Evolutionary conservation across 768 basidiomycete species (phyloP), one percentile per base, ranked within the genome.

Genomic region (Daedaleopsis nitida): DNA sequence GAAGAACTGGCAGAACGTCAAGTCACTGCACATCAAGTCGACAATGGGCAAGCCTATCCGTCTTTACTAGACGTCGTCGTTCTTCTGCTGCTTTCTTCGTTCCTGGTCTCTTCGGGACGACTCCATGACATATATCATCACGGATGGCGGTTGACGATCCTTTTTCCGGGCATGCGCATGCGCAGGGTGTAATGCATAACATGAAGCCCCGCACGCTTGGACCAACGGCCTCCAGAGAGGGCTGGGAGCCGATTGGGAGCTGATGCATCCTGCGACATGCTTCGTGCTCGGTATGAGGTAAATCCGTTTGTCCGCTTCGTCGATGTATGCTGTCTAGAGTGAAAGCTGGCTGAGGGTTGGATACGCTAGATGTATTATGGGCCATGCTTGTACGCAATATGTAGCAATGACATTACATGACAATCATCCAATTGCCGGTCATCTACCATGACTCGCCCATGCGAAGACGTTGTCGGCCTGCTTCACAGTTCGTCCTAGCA

Each of bases 1-100:
- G 87, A 99, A 99, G 86, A 92, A 96, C 82, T 94, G 95, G 95
- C 97, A 98, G 78, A 99, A 98, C 80, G 90, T 98, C 82, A 95
- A 94, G 82, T 96, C 94, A 55, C 83, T 98, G 66, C 94, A 98
- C 84, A 88, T 99, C 83, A 99, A 99, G 85, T 87, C 88, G 72
- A 95, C 96, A 73, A 99, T 98, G 97, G 96, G 96, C 84, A 97
- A 96, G 81, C 94, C 96, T 63, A 80, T 96, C 70, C 94, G 96
- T 61, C 82, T 98, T 66, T 98, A 89, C 89, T 98, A 83, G 83
- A 52, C 59, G 66, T 43, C 52, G 35, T 37, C 21, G 47, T 59
- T 44, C 47, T 37, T 47, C 49, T 47, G 24, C 61, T 24, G 5
- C 60, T 34, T 34, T 24, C 32, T 37, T 17, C 44, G 60, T 52